Conservation (phyloP, 768 basidiomycete species). For the Hydnomerulius pinastri region DNA sequence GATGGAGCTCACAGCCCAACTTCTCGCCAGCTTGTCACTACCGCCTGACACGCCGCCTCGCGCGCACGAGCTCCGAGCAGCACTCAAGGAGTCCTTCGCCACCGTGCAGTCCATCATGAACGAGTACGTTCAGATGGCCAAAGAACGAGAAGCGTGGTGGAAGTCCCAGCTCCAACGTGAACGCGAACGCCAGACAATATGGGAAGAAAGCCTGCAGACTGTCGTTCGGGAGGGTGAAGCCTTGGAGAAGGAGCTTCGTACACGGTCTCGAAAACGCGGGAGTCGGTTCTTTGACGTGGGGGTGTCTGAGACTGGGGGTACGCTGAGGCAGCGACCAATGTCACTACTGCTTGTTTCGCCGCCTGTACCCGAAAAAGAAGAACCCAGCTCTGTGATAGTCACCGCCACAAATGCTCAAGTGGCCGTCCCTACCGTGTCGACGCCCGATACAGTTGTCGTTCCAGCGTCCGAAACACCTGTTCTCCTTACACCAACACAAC, state of each 20-base stretch:
- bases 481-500: conserved; percentile 25
- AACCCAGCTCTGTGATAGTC: conserved; percentile 23
- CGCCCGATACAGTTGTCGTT: background rate
- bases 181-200: conserved; percentile 62
- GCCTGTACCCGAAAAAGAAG: conserved; percentile 17
- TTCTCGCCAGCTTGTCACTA: conserved; percentile 51
- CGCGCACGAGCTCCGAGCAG: conserved; percentile 41
- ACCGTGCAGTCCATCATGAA: conserved; percentile 59
- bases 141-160: conserved; percentile 84
- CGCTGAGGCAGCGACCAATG: conserved; percentile 22
- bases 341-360: conserved; percentile 13
- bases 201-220: conserved; percentile 88
- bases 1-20: conserved; percentile 71
- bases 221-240: conserved; percentile 86
- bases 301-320: conserved; percentile 20
- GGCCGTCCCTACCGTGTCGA: conserved; percentile 12
- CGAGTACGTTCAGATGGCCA: conserved; percentile 69
- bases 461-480: conserved; percentile 12
- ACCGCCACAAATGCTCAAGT: conserved; percentile 20
- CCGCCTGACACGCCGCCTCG: conserved; percentile 30
- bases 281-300: conserved; percentile 54
- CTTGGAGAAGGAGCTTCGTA: conserved; percentile 77
- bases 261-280: conserved; percentile 56
- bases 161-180: conserved; percentile 64
- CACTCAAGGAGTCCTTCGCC: conserved; percentile 60